phyloP scores from a whole-genome alignment of 306 rosid genomes.

The Inga oerstediana region DNA sequence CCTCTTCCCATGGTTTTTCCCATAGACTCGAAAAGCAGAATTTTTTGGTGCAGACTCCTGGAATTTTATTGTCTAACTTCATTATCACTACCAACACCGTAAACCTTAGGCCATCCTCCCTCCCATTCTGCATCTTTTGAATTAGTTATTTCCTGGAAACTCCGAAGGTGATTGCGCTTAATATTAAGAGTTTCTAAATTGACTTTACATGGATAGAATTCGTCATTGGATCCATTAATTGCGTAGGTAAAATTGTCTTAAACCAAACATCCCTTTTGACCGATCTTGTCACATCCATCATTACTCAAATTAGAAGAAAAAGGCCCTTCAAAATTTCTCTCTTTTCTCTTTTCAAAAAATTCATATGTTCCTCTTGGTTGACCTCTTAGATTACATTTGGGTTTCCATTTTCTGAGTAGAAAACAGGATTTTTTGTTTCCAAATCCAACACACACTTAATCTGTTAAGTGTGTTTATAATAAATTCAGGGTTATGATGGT shows the following conservation, averaged over 20 bases:
- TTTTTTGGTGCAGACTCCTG: background rate
- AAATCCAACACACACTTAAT: background rate
- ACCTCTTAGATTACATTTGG: background rate
- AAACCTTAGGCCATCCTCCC: background rate
- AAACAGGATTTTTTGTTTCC: background rate
- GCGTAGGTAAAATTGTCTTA: background rate
- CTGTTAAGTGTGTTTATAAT: background rate
- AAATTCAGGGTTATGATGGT: background rate
- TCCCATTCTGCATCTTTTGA: constrained; percentile 5
- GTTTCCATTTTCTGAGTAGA: background rate
- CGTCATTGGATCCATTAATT: constrained; percentile 11
- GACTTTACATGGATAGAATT: constrained; percentile 33
- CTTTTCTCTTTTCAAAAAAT: background rate
- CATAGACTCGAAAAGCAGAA: background rate
- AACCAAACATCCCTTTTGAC: background rate
- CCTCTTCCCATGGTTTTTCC: background rate
- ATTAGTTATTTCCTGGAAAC: background rate
- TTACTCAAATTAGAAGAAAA: background rate
- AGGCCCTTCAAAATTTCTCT: background rate
- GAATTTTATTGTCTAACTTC: background rate
- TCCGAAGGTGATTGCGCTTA: constrained; percentile 27
- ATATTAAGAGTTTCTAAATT: constrained; percentile 33
- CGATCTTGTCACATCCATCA: constrained; percentile 19
- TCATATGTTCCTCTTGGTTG: constrained; percentile 6
- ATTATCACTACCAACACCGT: background rate